phyloP scores from a whole-genome alignment of 2,329 filamentous ascomycete species.

The Fusarium succisae region DNA sequence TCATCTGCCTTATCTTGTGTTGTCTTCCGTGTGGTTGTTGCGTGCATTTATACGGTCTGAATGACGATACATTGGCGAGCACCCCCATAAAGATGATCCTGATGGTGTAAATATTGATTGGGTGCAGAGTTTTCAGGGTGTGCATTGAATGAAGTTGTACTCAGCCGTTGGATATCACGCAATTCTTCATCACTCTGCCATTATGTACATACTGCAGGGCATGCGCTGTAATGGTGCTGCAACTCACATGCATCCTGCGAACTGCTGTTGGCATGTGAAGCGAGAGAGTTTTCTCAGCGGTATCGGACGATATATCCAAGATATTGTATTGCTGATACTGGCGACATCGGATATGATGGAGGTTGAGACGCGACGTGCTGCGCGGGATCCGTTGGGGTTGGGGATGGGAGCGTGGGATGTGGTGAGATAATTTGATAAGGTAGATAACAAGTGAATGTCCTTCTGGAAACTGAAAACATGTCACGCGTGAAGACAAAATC shows the following conservation, averaged over 20 bases:
- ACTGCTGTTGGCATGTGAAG: constrained; percentile 15
- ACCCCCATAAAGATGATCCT: not conserved
- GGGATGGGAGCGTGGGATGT: constrained; percentile 20
- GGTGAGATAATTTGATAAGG: constrained; percentile 13
- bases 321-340: not conserved
- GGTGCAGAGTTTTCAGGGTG: not conserved
- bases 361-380: not conserved
- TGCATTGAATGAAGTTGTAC: not conserved
- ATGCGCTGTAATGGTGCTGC: not conserved
- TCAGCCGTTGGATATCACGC: constrained; percentile 2
- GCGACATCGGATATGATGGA: constrained; percentile 14
- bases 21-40: not conserved
- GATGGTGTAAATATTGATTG: not conserved
- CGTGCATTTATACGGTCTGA: not conserved
- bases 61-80: constrained; percentile 10
- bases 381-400: constrained; percentile 17
- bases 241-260: not conserved
- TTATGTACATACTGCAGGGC: not conserved
- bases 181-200: not conserved
- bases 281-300: not conserved
- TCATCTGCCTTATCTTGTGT: not conserved
- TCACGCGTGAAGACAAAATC: not conserved
- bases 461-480: constrained; percentile 10
- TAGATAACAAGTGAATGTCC: constrained; percentile 6
- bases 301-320: not conserved